phyloP scores from a whole-genome alignment of 164 flowering plant species.

The Aristolochia californica region DNA sequence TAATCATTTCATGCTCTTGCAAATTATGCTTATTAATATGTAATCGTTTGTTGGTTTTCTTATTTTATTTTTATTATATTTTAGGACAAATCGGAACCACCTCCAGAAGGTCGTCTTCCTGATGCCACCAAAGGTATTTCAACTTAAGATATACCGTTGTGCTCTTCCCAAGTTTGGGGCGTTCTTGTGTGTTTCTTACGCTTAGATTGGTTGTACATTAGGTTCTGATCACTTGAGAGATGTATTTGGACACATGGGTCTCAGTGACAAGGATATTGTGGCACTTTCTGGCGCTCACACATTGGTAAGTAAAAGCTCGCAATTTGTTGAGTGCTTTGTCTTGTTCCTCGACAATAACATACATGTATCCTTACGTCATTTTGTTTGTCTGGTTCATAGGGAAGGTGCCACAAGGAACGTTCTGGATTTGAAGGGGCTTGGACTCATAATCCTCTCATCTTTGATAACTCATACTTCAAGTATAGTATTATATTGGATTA shows the following conservation, averaged over 20 bases:
- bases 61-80: neutral
- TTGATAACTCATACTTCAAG: constrained; percentile 55
- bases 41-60: too few relatives aligned
- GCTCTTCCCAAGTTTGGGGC: neutral
- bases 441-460: constrained; percentile 44
- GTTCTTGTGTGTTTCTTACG: neutral
- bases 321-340: neutral
- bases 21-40: too few relatives aligned
- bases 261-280: constrained; percentile 44
- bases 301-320: constrained; percentile 18
- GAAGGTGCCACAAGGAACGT: constrained; percentile 57
- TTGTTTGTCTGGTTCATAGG: constrained; percentile 19
- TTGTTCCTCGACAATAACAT: neutral
- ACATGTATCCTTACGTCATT: neutral
- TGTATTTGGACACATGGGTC: constrained; percentile 47
- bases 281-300: constrained; percentile 58
- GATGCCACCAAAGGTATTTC: constrained; percentile 78
- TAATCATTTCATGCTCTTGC: too few relatives aligned
- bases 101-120: constrained; percentile 93
- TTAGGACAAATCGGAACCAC: constrained; percentile 81
- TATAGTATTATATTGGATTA: constrained; percentile 3
- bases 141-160: neutral
- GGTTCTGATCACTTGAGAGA: constrained; percentile 47
- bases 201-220: constrained; percentile 8
- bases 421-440: constrained; percentile 65